A percentile compares a stretch with the other conserved stretches of the same genome.
Evolutionary conservation across 371 early-diverging fungal genomes (phyloP).

Genomic region (Neoconidiobolus thromboides): DNA sequence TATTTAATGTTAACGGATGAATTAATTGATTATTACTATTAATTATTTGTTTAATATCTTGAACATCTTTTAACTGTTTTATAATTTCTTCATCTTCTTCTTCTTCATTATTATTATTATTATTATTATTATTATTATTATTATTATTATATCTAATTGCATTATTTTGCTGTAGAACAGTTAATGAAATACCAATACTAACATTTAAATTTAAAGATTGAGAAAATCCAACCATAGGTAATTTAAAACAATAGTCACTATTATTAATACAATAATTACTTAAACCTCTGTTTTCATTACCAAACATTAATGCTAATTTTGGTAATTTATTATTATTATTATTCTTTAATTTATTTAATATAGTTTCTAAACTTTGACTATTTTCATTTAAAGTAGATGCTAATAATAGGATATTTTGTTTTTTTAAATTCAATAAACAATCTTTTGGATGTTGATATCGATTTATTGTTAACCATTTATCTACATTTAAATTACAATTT

Average conservation of each 20-base stretch:
- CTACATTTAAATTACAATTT: not conserved
- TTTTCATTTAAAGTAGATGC: not conserved
- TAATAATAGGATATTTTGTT: not conserved
- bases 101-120: too few species aligned
- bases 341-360: not conserved
- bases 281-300: conserved; percentile 2
- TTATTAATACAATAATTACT: not conserved
- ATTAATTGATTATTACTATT: too few species aligned
- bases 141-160: not conserved
- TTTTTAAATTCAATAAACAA: not conserved
- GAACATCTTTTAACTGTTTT: too few species aligned
- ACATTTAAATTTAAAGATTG: conserved; percentile 3
- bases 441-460: not conserved
- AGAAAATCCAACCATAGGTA: conserved; percentile 1
- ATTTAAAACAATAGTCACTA: not conserved
- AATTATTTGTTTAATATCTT: too few species aligned
- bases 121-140: too few species aligned
- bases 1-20: too few species aligned
- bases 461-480: conserved; percentile 2
- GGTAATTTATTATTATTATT: not conserved
- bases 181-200: not conserved
- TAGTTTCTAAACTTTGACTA: not conserved
- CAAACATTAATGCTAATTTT: conserved; percentile 5
- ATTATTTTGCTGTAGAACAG: not conserved
- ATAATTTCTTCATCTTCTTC: too few species aligned